phyloP scores from a whole-genome alignment of 2,329 filamentous ascomycete species.

The Harringtonia aguacate region DNA sequence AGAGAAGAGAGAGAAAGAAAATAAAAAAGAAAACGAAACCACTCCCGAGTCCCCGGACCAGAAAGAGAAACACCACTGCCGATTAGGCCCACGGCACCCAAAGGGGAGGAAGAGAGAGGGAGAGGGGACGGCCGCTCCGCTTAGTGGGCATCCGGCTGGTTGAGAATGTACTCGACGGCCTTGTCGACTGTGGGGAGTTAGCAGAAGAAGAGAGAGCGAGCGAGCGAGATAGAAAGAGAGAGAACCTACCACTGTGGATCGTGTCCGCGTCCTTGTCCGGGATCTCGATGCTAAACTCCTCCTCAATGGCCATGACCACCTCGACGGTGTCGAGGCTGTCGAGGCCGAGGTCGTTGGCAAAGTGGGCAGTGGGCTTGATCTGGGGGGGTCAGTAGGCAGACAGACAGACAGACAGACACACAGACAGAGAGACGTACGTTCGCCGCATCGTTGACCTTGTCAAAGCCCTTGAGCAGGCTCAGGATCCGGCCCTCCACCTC shows the following conservation, averaged over 20 bases:
- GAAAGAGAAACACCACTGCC: too few relatives aligned
- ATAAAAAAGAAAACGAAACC: too few relatives aligned
- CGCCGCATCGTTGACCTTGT: conserved; percentile 71
- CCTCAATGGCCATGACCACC: conserved; percentile 99
- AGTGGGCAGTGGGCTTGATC: conserved; percentile 80
- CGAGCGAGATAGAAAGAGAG: neutral
- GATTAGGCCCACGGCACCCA: too few relatives aligned
- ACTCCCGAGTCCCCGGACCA: too few relatives aligned
- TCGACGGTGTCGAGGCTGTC: conserved; percentile 98
- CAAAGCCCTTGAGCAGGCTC: conserved; percentile 87
- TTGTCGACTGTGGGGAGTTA: conserved; percentile 58
- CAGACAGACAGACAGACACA: too few relatives aligned
- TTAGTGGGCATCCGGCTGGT: conserved; percentile 80
- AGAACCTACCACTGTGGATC: conserved; percentile 79
- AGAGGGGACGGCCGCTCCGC: neutral
- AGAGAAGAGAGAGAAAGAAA: too few relatives aligned
- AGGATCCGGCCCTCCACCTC: conserved; percentile 90
- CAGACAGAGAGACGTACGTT: conserved; percentile 39
- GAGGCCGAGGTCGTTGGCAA: conserved; percentile 91
- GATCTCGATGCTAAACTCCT: conserved; percentile 88
- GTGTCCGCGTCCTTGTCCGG: conserved; percentile 92
- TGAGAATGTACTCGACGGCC: conserved; percentile 87
- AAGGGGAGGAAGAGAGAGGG: neutral
- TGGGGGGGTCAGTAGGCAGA: too few relatives aligned
- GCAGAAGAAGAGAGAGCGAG: neutral